A percentile compares a stretch with the other conserved stretches of the same genome.
These are phyloP conservation scores for Astragalus glycyphyllos DNA, from an alignment of 306 rosid species.

Conservation along the genomic window DNA sequence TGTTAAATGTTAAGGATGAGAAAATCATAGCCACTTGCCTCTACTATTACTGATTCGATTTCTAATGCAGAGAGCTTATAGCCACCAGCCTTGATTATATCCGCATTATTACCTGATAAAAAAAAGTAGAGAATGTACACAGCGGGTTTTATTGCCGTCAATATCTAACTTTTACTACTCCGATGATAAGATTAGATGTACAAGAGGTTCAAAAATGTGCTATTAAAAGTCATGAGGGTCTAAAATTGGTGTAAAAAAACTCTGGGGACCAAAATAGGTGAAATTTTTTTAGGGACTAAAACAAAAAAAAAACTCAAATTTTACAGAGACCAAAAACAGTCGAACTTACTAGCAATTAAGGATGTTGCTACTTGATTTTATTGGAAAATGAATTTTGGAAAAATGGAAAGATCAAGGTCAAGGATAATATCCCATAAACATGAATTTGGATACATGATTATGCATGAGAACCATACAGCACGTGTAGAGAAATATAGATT, in stretches of 20 bases:
- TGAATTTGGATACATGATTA: slow-evolving; percentile 10
- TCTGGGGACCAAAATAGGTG: no score
- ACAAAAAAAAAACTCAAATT: no score
- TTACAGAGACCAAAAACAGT: not conserved
- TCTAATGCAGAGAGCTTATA: slow-evolving; percentile 94
- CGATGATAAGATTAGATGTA: slow-evolving; percentile 1
- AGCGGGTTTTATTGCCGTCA: not conserved
- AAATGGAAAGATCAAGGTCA: slow-evolving; percentile 21
- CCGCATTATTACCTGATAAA: slow-evolving; percentile 83
- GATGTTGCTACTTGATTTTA: slow-evolving; percentile 7
- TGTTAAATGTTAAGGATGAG: slow-evolving; percentile 26
- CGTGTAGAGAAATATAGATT: slow-evolving; percentile 35
- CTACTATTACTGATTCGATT: slow-evolving; percentile 80
- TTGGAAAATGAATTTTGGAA: slow-evolving; percentile 12
- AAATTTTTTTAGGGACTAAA: no score
- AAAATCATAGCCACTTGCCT: slow-evolving; percentile 57
- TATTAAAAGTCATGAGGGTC: no score
- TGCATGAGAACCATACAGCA: slow-evolving; percentile 12
- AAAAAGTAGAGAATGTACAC: slow-evolving; percentile 32
- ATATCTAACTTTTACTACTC: slow-evolving; percentile 11
- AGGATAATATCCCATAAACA: not conserved
- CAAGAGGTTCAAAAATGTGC: no score
- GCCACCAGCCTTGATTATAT: slow-evolving; percentile 95
- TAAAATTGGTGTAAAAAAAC: no score
- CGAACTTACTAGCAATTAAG: slow-evolving; percentile 12